A percentile compares a stretch with the other conserved stretches of the same genome.
Evolutionary conservation across 1,284 basidiomycete species (phyloP).

Genomic region (Calocybe gambosa): DNA sequence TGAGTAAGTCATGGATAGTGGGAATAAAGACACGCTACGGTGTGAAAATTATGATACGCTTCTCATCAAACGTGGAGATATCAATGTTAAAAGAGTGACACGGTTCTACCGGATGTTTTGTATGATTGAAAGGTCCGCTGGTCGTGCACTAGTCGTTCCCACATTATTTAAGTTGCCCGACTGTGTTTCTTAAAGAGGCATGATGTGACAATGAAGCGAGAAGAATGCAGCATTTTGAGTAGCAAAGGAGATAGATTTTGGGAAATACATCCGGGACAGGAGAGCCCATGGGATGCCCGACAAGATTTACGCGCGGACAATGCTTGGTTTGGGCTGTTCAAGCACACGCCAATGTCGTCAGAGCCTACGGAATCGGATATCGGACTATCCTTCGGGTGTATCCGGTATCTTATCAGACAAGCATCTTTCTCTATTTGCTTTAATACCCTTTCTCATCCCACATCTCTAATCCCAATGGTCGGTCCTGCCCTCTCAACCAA

Average conservation of each 20-base stretch:
- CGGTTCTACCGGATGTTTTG: constrained; percentile 12
- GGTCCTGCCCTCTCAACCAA: constrained; percentile 16
- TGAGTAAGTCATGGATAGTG: constrained; percentile 27
- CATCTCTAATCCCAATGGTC: constrained; percentile 12
- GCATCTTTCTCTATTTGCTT: constrained; percentile 13
- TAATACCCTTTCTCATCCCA: constrained; percentile 13
- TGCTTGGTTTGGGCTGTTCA: constrained; percentile 7
- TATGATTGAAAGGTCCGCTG: constrained; percentile 6
- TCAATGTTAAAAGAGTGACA: constrained; percentile 16
- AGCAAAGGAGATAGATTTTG: constrained; percentile 2
- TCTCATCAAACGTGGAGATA: constrained; percentile 19
- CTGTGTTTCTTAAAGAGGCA: constrained; percentile 6
- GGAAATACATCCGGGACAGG: constrained; percentile 7
- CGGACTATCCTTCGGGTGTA: constrained; percentile 19
- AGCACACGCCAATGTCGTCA: constrained; percentile 9
- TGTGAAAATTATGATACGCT: constrained; percentile 15
- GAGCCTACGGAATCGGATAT: constrained; percentile 14
- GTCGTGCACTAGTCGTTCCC: constrained; percentile 14
- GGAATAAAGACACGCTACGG: constrained; percentile 13
- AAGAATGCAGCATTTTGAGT: neutral
- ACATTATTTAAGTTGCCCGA: constrained; percentile 2
- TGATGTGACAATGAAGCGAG: neutral
- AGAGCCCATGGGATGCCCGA: constrained; percentile 5
- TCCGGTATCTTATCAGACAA: constrained; percentile 36
- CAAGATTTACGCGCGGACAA: constrained; percentile 11